phyloP scores from a whole-genome alignment of 768 basidiomycete species.

The Kwoniella sp. region DNA sequence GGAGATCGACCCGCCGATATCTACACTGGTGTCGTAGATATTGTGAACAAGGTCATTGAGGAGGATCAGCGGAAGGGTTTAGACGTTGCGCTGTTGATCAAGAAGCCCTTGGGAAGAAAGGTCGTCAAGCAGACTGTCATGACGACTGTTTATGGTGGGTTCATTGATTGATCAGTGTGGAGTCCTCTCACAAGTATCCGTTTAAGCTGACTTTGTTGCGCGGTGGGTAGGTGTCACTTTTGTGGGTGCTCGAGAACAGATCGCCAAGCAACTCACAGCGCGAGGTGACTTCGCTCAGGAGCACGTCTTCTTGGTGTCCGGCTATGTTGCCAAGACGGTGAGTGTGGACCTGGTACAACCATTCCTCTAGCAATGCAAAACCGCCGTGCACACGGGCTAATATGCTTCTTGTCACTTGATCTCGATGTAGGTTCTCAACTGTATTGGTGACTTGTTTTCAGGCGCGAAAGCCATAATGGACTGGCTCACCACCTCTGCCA shows the following conservation, averaged over 20 bases:
- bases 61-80: constrained; percentile 52
- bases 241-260: constrained; percentile 91
- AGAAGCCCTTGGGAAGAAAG: constrained; percentile 83
- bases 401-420: too few species aligned
- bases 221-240: constrained; percentile 68
- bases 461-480: constrained; percentile 88
- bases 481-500: constrained; percentile 83
- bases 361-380: background rate
- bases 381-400: background rate
- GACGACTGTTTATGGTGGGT: constrained; percentile 91
- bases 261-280: constrained; percentile 82
- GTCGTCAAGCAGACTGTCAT: constrained; percentile 99
- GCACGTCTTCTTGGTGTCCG: constrained; percentile 70
- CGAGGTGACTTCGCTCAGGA: constrained; percentile 72
- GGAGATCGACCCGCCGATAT: constrained; percentile 90
- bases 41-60: constrained; percentile 72
- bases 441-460: constrained; percentile 90
- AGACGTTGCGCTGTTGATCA: constrained; percentile 65
- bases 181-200: too few species aligned
- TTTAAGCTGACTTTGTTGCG: background rate
- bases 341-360: constrained; percentile 11
- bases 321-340: constrained; percentile 80
- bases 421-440: constrained; percentile 64
- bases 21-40: constrained; percentile 84
- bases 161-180: background rate